Conservation (phyloP, 1,284 basidiomycete genomes). For the Golubevia pallescens region DNA sequence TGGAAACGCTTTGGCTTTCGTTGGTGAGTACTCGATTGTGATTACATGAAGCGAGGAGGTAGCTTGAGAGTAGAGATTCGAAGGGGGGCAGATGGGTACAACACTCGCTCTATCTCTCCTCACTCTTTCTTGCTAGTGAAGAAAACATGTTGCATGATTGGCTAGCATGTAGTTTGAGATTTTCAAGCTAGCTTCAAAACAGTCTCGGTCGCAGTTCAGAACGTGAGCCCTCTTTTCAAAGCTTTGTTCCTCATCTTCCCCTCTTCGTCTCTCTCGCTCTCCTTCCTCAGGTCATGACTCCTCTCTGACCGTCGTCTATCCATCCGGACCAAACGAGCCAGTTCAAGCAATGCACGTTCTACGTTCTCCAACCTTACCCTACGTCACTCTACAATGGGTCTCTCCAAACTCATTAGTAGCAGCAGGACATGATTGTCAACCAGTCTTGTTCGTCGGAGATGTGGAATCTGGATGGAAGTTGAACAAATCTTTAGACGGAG, state of each 20-base stretch:
- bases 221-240: too few species aligned
- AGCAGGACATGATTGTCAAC: conserved; percentile 97
- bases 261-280: conserved; percentile 1
- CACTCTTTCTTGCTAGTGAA: too few species aligned
- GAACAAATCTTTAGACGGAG: conserved; percentile 50
- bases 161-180: too few species aligned
- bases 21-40: too few species aligned
- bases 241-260: too few species aligned
- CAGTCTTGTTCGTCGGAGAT: conserved; percentile 68
- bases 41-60: too few species aligned
- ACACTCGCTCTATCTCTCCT: too few species aligned
- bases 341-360: conserved; percentile 53
- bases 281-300: conserved; percentile 44
- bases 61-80: too few species aligned
- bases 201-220: too few species aligned
- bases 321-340: conserved; percentile 42
- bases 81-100: too few species aligned
- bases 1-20: conserved; percentile 89
- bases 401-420: conserved; percentile 71
- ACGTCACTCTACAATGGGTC: conserved; percentile 33
- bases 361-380: conserved; percentile 53
- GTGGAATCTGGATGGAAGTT: conserved; percentile 42
- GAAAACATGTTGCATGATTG: too few species aligned
- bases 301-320: conserved; percentile 54
- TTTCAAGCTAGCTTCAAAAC: too few species aligned